Evolutionary conservation across 306 rosid genomes (phyloP).

Genomic region (Calophaca sinica): DNA sequence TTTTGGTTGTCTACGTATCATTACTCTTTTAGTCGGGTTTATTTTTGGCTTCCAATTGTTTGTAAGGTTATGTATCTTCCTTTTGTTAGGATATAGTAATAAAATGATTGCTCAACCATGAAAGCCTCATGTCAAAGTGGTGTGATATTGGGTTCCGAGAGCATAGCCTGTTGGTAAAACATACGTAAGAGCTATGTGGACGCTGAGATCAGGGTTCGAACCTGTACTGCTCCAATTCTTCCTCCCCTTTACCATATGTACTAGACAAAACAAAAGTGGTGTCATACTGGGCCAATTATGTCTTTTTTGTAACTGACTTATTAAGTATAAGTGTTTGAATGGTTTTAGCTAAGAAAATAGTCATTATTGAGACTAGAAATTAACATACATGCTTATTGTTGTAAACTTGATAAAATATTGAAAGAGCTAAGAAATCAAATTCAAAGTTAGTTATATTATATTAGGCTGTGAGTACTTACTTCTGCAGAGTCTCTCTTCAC

Average conservation of each 20-base stretch:
- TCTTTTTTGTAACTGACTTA: too few species aligned
- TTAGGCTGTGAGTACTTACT: neutral
- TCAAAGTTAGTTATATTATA: neutral
- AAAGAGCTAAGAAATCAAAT: neutral
- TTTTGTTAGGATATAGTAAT: neutral
- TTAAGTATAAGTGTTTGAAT: neutral
- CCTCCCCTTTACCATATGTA: too few species aligned
- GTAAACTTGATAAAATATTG: neutral
- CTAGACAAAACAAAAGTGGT: too few species aligned
- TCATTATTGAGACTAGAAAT: neutral
- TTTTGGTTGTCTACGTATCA: too few species aligned
- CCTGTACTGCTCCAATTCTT: too few species aligned
- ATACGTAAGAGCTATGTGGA: too few species aligned
- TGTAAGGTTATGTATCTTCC: neutral
- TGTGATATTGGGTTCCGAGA: too few species aligned
- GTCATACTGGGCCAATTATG: too few species aligned
- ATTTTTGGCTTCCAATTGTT: slow-evolving; percentile 29
- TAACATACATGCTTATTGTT: neutral
- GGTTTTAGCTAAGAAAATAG: neutral
- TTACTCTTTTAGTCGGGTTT: neutral
- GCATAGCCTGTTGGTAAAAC: too few species aligned
- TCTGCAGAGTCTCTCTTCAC: neutral
- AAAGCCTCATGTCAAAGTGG: neutral
- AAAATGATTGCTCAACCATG: slow-evolving; percentile 13
- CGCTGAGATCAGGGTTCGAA: too few species aligned